Percentiles rank a stretch among this genome's conserved stretches.
phyloP scores from a whole-genome alignment of 2,329 filamentous ascomycete genomes.

The Arthrobotrys entomopaga region DNA sequence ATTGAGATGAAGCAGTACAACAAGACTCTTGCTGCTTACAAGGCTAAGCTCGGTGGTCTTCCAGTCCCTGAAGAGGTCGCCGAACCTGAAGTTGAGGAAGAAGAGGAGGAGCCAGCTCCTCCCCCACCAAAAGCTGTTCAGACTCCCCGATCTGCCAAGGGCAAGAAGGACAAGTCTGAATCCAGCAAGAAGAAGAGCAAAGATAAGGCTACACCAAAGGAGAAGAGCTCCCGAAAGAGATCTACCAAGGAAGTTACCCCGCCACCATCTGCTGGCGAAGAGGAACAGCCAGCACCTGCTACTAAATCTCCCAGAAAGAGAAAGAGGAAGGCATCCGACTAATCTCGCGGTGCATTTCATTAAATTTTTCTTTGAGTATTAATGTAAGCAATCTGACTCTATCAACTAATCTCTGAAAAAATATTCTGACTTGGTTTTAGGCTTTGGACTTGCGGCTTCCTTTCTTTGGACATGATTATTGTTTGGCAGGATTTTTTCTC shows the following conservation, averaged over 20 bases:
- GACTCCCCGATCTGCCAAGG: constrained; percentile 33
- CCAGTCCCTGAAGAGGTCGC: constrained; percentile 22
- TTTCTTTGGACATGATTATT: not conserved
- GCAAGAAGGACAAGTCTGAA: constrained; percentile 46
- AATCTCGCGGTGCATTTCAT: constrained; percentile 10
- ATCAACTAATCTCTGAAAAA: not conserved
- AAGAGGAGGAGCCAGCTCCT: constrained; percentile 44
- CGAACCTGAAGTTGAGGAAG: constrained; percentile 30
- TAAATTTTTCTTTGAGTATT: not conserved
- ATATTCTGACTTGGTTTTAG: not conserved
- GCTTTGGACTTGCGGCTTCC: not conserved
- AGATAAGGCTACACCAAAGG: constrained; percentile 52
- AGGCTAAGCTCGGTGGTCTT: constrained; percentile 46
- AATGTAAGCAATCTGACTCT: not conserved
- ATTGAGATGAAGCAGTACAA: constrained; percentile 51
- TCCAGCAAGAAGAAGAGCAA: constrained; percentile 51
- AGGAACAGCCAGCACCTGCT: constrained; percentile 33
- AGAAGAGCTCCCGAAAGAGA: constrained; percentile 49
- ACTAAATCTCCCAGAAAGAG: constrained; percentile 52
- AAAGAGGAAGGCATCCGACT: constrained; percentile 52
- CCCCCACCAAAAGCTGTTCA: constrained; percentile 39
- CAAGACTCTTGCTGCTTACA: constrained; percentile 41
- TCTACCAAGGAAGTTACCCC: constrained; percentile 52
- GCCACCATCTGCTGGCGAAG: constrained; percentile 46
- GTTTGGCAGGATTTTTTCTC: not conserved